These are phyloP conservation scores for Mesotaenium endlicherianum DNA, from an alignment of 139 green algal species.

Conservation along the genomic window DNA sequence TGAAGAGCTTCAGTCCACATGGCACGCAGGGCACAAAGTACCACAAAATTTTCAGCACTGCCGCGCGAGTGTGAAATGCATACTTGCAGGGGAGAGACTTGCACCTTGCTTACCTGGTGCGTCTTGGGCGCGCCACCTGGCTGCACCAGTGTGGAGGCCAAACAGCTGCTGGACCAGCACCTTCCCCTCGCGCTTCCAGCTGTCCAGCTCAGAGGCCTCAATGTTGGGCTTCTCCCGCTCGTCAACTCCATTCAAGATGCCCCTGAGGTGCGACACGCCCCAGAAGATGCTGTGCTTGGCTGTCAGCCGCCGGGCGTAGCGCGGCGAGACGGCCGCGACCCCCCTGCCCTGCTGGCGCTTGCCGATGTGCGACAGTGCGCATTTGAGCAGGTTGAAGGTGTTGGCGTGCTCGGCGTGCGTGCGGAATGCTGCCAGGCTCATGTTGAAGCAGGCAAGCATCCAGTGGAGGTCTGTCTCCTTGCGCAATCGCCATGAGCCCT, in stretches of 20 bases:
- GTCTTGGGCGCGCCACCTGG: background rate
- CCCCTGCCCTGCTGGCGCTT: background rate
- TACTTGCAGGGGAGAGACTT: background rate
- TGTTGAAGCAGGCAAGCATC: constrained; percentile 21
- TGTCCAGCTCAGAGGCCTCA: background rate
- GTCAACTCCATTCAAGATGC: constrained; percentile 19
- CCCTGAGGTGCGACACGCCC: background rate
- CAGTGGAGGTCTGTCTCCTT: background rate
- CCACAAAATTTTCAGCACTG: too few relatives aligned
- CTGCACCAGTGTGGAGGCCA: background rate
- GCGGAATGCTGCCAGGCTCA: background rate
- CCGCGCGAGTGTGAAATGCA: too few relatives aligned
- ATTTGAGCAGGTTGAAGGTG: constrained; percentile 22
- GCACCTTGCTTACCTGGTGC: background rate
- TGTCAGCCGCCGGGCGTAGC: background rate
- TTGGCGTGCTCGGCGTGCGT: background rate
- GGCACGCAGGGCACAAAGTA: too few relatives aligned
- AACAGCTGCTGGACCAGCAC: background rate
- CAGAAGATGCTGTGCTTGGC: constrained; percentile 20
- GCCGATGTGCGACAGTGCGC: background rate
- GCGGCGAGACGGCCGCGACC: background rate
- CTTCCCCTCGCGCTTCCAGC: constrained; percentile 11
- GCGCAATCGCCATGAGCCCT: constrained; percentile 7
- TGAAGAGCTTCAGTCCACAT: too few relatives aligned
- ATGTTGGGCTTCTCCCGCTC: constrained; percentile 11